Evolutionary conservation across 345 rosid genomes (phyloP).

Genomic region (Cardiospermum halicacabum): DNA sequence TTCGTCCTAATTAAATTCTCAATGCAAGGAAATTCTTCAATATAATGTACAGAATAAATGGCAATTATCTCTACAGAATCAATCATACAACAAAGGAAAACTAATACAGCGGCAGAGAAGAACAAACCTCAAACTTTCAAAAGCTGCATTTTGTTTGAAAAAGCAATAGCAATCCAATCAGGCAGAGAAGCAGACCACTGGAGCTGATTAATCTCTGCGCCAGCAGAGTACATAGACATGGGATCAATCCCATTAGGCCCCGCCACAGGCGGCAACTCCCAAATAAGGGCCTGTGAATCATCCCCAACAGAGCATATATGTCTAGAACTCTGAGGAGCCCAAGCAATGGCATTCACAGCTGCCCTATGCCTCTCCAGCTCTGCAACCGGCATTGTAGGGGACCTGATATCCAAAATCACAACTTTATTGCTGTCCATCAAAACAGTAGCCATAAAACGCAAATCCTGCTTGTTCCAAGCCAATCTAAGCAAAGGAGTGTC

Average conservation of each 20-base stretch:
- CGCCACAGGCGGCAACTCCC: conserved; percentile 93
- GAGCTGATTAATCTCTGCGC: conserved; percentile 83
- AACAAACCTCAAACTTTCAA: conserved; percentile 42
- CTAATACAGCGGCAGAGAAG: not conserved
- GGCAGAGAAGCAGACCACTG: conserved; percentile 86
- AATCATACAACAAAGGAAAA: not conserved
- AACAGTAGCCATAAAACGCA: conserved; percentile 77
- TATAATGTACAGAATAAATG: not conserved
- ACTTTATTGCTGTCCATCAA: conserved; percentile 79
- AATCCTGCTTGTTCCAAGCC: conserved; percentile 86
- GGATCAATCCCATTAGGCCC: conserved; percentile 97
- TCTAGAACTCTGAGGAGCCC: conserved; percentile 79
- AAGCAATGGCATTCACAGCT: conserved; percentile 66
- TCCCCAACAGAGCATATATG: conserved; percentile 91
- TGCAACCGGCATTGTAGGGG: conserved; percentile 67
- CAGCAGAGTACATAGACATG: conserved; percentile 75
- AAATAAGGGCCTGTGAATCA: conserved; percentile 75
- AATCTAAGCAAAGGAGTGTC: conserved; percentile 67
- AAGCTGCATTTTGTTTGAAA: conserved; percentile 82
- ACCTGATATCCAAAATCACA: conserved; percentile 70
- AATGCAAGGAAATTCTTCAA: not conserved
- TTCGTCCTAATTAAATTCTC: not conserved
- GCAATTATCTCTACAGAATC: not conserved
- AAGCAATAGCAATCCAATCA: conserved; percentile 91
- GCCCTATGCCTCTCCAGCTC: conserved; percentile 69